These are phyloP conservation scores for Aquilaria sinensis DNA, from an alignment of 345 rosid species.

Conservation along the genomic window DNA sequence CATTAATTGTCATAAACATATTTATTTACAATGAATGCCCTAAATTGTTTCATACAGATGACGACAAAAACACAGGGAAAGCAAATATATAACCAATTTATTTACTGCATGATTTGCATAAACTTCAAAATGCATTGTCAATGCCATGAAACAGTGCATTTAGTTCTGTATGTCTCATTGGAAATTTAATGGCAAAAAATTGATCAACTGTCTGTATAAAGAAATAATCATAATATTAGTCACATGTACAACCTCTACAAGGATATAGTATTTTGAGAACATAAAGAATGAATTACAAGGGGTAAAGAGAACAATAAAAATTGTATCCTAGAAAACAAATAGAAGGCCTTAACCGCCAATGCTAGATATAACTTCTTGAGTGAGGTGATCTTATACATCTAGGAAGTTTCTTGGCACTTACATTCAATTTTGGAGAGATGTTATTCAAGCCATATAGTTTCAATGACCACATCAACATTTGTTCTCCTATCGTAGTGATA, in stretches of 20 bases:
- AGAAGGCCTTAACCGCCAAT: no score
- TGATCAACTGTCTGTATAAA: slow-evolving; percentile 92
- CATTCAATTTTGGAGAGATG: no score
- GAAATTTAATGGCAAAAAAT: slow-evolving; percentile 77
- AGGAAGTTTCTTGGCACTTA: no score
- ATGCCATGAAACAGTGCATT: slow-evolving; percentile 71
- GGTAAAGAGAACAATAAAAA: no score
- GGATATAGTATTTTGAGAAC: background rate
- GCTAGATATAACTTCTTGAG: no score
- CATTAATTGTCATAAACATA: background rate
- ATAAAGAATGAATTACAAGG: no score
- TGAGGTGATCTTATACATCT: no score
- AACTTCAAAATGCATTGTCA: slow-evolving; percentile 87
- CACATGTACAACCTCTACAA: slow-evolving; percentile 5
- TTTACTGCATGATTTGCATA: slow-evolving; percentile 71
- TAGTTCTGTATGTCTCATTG: slow-evolving; percentile 77
- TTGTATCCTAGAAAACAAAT: no score
- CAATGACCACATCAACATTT: no score
- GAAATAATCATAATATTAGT: background rate
- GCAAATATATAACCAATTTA: slow-evolving; percentile 62
- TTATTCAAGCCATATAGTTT: no score
- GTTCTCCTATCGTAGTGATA: no score
- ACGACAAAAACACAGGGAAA: slow-evolving; percentile 8
- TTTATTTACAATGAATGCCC: background rate
- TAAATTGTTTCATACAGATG: slow-evolving; percentile 2